Base-by-base conservation (phyloP, 345 rosid species). In the Lepidium sativum region DNA sequence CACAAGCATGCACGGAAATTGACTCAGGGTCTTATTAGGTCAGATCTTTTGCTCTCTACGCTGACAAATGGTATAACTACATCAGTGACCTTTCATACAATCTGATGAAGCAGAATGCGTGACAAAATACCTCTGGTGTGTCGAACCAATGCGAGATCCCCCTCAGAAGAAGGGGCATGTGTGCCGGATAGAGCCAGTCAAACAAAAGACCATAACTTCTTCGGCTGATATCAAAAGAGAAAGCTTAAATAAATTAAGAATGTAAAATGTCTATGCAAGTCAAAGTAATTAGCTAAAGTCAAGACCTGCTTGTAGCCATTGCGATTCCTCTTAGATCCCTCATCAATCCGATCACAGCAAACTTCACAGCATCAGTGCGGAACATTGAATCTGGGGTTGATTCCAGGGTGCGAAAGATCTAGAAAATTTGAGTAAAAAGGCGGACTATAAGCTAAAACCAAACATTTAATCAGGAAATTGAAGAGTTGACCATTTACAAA, bases 251-350 rank as follows among this genome's bases (percentile, higher is more conserved):
- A 33, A 31, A 6, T 72, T 27, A 31, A 49, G 34, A 69, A 5
- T 54, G 49, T 18, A 41, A 58, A 62, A 21, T 37, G 17, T 47
- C 31, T 34, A 49, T 32, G 66, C 67, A 68, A 43, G 57, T 38
- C 35, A 6, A 39, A 69, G 57, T 14, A 59, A 63, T 47, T 42
- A 56, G 55, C 25, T 47, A 38, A 44, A 70, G 65, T 34, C 65
- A 60, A 9, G 42, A 87, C 99, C 96, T 85, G 80, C 82, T 88
- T 54, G 99, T 84, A 63, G 99, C 99, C 99, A 90, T 90, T 9
- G 97, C 80, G 67, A 95, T 85, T 67, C 99, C 99, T 83, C 97
- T 82, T 44, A 95, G 86, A 82, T 95, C 97, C 77, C 99, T 85
- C 97, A 88, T 91, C 58, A 91, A 79, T 35, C 99, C 99, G 73